Percentiles rank a stretch among this genome's conserved stretches.
These are phyloP conservation scores for Clonostachys chloroleuca DNA, from an alignment of 2,329 filamentous ascomycete genomes.

Conservation along the genomic window DNA sequence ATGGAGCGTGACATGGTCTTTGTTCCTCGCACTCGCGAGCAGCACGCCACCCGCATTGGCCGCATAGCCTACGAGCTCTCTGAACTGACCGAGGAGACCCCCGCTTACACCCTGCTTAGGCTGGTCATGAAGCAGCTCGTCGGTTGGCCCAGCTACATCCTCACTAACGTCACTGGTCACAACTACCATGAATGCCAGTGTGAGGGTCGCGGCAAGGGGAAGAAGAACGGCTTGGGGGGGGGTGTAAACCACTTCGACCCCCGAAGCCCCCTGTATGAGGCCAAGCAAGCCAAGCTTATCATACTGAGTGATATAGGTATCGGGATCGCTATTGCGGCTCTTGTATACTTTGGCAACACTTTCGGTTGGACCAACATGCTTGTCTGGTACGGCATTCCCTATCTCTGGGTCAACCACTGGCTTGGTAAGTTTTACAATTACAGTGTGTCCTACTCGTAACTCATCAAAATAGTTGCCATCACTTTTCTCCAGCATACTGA, in stretches of 20 bases:
- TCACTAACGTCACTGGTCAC: constrained; percentile 93
- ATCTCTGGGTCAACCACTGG: constrained; percentile 99
- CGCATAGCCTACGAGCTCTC: constrained; percentile 73
- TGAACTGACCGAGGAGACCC: constrained; percentile 93
- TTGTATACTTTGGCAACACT: constrained; percentile 67
- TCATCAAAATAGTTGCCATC: constrained; percentile 90
- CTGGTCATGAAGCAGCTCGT: constrained; percentile 81
- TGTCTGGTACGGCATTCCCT: constrained; percentile 94
- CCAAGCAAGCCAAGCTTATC: constrained; percentile 85
- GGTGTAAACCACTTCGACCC: constrained; percentile 97
- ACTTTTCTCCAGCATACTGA: constrained; percentile 98
- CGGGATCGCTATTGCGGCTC: constrained; percentile 51
- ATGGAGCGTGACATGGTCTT: constrained; percentile 99
- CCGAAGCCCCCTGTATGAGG: constrained; percentile 83
- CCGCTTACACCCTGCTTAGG: constrained; percentile 70
- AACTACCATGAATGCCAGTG: constrained; percentile 86
- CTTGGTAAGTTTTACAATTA: constrained; percentile 85
- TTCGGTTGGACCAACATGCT: constrained; percentile 84
- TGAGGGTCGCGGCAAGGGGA: constrained; percentile 91
- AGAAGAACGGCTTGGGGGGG: constrained; percentile 73
- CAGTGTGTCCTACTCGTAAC: no score
- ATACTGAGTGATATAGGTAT: constrained; percentile 82
- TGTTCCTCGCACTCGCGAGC: constrained; percentile 83
- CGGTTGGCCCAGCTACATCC: constrained; percentile 89
- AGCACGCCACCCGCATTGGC: constrained; percentile 73